Conservation (phyloP, 2,329 filamentous ascomycete genomes). For the Fusarium sarcochroum region DNA sequence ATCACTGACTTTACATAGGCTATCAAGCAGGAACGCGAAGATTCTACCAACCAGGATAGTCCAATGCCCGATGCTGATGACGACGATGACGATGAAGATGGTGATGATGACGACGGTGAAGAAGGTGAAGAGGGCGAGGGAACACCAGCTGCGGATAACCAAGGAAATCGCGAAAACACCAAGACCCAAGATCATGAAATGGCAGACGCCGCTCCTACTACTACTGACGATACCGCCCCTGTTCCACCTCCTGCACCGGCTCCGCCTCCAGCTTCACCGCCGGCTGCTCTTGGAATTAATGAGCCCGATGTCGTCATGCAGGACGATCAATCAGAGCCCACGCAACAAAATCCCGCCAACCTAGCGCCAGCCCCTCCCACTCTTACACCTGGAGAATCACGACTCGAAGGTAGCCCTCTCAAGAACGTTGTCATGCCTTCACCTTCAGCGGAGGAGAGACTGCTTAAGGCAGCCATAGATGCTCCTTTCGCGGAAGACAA, state of each 20-base stretch:
- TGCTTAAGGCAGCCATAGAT: slow-evolving; percentile 7
- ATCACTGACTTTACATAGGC: slow-evolving; percentile 51
- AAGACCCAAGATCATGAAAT: slow-evolving; percentile 56
- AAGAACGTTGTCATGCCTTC: slow-evolving; percentile 66
- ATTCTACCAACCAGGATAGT: slow-evolving; percentile 62
- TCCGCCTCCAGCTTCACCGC: slow-evolving; percentile 10
- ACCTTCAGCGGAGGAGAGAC: slow-evolving; percentile 56
- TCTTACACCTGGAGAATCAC: slow-evolving; percentile 51
- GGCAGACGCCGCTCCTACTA: slow-evolving; percentile 53
- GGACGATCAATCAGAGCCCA: slow-evolving; percentile 41
- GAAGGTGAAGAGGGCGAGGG: slow-evolving; percentile 64
- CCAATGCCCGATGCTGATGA: slow-evolving; percentile 68
- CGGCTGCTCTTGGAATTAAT: slow-evolving; percentile 36
- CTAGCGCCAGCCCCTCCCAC: slow-evolving; percentile 50
- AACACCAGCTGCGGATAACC: slow-evolving; percentile 46
- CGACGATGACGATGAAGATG: slow-evolving; percentile 63
- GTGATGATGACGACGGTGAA: slow-evolving; percentile 62
- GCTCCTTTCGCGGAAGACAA: not conserved
- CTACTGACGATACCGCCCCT: slow-evolving; percentile 35
- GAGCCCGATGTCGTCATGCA: slow-evolving; percentile 46
- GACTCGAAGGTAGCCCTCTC: slow-evolving; percentile 65
- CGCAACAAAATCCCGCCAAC: slow-evolving; percentile 50
- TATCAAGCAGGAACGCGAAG: slow-evolving; percentile 61
- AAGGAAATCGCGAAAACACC: slow-evolving; percentile 50
- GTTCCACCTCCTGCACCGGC: slow-evolving; percentile 20